These are phyloP conservation scores for Globisporangium spinosum DNA, from an alignment of 352 stramenopile species.

Conservation along the genomic window DNA sequence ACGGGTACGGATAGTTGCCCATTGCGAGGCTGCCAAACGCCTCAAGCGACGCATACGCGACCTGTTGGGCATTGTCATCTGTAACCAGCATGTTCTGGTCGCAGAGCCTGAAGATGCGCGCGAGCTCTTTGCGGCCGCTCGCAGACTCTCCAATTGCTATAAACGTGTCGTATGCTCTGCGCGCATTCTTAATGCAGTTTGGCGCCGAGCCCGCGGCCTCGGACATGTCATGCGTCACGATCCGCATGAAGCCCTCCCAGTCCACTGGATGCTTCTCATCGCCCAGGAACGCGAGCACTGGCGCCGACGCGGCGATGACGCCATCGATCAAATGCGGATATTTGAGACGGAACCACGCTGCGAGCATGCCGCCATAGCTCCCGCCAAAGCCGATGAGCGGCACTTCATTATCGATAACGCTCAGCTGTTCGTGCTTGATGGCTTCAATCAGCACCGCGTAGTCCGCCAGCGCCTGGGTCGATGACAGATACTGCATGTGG, in stretches of 20 bases:
- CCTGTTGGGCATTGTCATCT: slow-evolving; percentile 19
- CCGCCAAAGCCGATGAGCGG: slow-evolving; percentile 69
- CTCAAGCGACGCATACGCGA: slow-evolving; percentile 19
- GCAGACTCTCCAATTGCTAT: slow-evolving; percentile 35
- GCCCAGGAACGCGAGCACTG: slow-evolving; percentile 51
- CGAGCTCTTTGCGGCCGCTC: slow-evolving; percentile 26
- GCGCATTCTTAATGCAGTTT: slow-evolving; percentile 44
- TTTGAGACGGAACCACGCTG: slow-evolving; percentile 66
- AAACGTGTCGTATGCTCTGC: slow-evolving; percentile 88
- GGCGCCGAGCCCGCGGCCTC: slow-evolving; percentile 24
- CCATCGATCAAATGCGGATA: slow-evolving; percentile 73
- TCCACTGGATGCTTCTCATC: slow-evolving; percentile 40
- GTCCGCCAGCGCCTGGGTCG: slow-evolving; percentile 81
- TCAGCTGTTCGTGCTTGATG: slow-evolving; percentile 37
- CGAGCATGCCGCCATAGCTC: slow-evolving; percentile 77
- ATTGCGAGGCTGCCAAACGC: slow-evolving; percentile 35
- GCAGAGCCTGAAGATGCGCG: slow-evolving; percentile 30
- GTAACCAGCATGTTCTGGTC: slow-evolving; percentile 22
- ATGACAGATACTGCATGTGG: slow-evolving; percentile 72
- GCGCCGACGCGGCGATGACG: slow-evolving; percentile 58
- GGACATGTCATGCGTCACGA: slow-evolving; percentile 42
- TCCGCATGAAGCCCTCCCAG: slow-evolving; percentile 38
- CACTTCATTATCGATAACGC: slow-evolving; percentile 27
- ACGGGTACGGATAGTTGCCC: slow-evolving; percentile 50
- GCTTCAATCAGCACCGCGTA: slow-evolving; percentile 51